phyloP scores from a whole-genome alignment of 352 stramenopile genomes.

The Aphanomyces astaci region DNA sequence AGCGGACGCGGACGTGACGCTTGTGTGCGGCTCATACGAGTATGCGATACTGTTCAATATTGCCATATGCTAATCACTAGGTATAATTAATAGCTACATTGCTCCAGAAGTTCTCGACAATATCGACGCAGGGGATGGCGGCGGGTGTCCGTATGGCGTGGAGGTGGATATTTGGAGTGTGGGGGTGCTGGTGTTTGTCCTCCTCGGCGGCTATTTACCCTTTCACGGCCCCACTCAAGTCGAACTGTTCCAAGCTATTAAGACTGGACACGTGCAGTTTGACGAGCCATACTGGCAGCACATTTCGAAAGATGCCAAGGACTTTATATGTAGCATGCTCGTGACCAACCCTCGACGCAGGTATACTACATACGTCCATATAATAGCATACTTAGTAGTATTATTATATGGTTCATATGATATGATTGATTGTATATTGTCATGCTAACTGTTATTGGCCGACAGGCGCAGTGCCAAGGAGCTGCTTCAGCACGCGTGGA shows the following conservation, averaged over 20 bases:
- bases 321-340: constrained; percentile 85
- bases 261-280: constrained; percentile 76
- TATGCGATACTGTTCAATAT: no score
- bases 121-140: no score
- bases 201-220: constrained; percentile 72
- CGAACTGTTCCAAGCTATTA: constrained; percentile 86
- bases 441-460: no score
- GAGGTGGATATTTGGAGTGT: constrained; percentile 81
- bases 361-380: constrained; percentile 32
- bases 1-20: background rate
- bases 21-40: constrained; percentile 13
- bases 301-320: constrained; percentile 82
- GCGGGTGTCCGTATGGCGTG: constrained; percentile 55
- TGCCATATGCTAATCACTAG: no score
- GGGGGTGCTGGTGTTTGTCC: constrained; percentile 84
- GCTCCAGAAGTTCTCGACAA: constrained; percentile 7
- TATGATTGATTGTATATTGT: no score
- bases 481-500: no score
- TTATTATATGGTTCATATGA: no score
- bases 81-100: constrained; percentile 43
- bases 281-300: constrained; percentile 86
- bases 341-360: constrained; percentile 67
- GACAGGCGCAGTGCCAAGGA: no score
- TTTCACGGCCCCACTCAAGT: constrained; percentile 93
- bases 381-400: background rate